Percentiles rank a stretch among this genome's conserved stretches.
Evolutionary conservation across 345 rosid genomes (phyloP).

Genomic region (Hypericum androsaemum): DNA sequence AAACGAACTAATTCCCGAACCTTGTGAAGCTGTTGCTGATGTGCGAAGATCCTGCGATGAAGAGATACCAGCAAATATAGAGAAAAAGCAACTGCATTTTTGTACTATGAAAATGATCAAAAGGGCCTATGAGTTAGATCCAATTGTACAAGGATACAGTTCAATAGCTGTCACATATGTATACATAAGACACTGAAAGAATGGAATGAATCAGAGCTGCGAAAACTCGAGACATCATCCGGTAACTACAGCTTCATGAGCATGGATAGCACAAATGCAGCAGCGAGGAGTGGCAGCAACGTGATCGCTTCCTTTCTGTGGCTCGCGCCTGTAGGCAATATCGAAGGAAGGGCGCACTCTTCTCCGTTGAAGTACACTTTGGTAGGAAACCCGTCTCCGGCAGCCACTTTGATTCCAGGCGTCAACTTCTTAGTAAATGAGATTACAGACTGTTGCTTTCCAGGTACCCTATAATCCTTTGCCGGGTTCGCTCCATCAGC

Average conservation of each 20-base stretch:
- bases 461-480: conserved; percentile 66
- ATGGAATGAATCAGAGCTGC: conserved; percentile 22
- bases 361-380: conserved; percentile 95
- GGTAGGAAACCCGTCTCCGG: conserved; percentile 78
- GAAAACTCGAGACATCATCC: conserved; percentile 3
- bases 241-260: conserved; percentile 28
- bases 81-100: too few species aligned
- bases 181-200: conserved; percentile 16
- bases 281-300: conserved; percentile 20
- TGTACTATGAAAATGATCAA: too few species aligned
- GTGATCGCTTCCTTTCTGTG: conserved; percentile 20
- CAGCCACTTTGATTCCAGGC: conserved; percentile 58
- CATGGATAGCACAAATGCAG: conserved; percentile 15
- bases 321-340: conserved; percentile 39
- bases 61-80: too few species aligned
- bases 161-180: too few species aligned
- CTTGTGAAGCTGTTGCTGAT: too few species aligned
- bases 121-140: too few species aligned
- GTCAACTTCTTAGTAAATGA: conserved; percentile 71
- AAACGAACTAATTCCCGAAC: too few species aligned
- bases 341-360: conserved; percentile 70
- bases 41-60: too few species aligned
- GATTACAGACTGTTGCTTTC: conserved; percentile 83
- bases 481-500: conserved; percentile 46
- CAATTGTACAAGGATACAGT: too few species aligned